Evolutionary conservation across 1,284 basidiomycete species (phyloP).

Genomic region (Apiotrichum porosum): DNA sequence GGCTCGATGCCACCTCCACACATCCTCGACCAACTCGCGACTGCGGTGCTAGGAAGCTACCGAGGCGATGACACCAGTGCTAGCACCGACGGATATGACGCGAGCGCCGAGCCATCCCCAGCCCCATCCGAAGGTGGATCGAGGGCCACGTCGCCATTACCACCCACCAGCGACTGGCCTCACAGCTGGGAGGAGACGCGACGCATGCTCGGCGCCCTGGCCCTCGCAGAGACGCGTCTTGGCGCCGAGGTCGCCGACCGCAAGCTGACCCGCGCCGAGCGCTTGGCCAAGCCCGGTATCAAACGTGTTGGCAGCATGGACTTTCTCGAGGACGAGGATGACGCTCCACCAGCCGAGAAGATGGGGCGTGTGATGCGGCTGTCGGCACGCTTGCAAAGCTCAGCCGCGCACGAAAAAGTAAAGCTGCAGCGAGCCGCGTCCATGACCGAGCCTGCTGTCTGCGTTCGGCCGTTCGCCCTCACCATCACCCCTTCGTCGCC

Average conservation of each 20-base stretch:
- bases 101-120: not conserved
- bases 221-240: conserved; percentile 33
- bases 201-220: conserved; percentile 36
- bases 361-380: conserved; percentile 29
- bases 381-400: conserved; percentile 38
- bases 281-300: conserved; percentile 28
- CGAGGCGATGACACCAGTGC: not conserved
- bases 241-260: conserved; percentile 23
- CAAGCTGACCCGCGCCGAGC: conserved; percentile 28
- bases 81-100: conserved; percentile 1
- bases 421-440: conserved; percentile 12
- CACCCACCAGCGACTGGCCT: conserved; percentile 19
- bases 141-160: not conserved
- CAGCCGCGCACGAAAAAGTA: conserved; percentile 18
- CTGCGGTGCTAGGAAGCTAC: conserved; percentile 22
- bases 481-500: not conserved
- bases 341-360: conserved; percentile 11
- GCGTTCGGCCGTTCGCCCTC: not conserved
- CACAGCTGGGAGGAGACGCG: conserved; percentile 40
- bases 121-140: not conserved
- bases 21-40: conserved; percentile 42
- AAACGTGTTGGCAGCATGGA: conserved; percentile 39
- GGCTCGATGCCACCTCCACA: conserved; percentile 40
- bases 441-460: conserved; percentile 8
- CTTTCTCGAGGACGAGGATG: conserved; percentile 31